Conservation (phyloP, 495 filamentous ascomycete genomes). For the Cenococcum geophilum region DNA sequence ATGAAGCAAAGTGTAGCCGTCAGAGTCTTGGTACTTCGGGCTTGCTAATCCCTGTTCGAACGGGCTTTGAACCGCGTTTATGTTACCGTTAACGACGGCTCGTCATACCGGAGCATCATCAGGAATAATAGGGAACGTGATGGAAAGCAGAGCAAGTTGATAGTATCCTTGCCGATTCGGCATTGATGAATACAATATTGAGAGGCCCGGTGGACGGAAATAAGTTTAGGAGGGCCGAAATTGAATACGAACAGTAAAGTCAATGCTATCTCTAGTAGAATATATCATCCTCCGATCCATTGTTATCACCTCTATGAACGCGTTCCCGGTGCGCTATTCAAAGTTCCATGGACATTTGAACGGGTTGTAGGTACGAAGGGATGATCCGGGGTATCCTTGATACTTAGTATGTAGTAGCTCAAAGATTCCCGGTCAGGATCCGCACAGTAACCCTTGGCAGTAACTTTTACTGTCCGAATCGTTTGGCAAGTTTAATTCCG, state of each 20-base stretch:
- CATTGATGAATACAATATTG: neutral
- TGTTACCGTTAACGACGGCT: neutral
- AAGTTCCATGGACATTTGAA: neutral
- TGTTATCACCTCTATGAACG: neutral
- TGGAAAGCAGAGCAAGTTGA: neutral
- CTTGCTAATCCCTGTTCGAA: neutral
- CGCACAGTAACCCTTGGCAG: too few species aligned
- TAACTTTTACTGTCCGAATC: too few species aligned
- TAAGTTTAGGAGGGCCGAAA: conserved; percentile 1
- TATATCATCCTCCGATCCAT: neutral
- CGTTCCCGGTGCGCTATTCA: neutral
- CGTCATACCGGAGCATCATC: neutral
- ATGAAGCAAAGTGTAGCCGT: conserved; percentile 1
- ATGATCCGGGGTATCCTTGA: too few species aligned
- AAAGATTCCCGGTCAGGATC: too few species aligned
- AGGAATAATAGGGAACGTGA: neutral
- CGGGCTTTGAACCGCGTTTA: neutral
- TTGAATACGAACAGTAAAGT: conserved; percentile 5
- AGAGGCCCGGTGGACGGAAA: neutral
- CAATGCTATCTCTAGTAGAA: neutral
- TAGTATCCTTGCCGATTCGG: conserved; percentile 6
- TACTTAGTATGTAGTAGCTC: too few species aligned
- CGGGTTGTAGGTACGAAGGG: neutral
- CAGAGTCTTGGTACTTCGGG: neutral
- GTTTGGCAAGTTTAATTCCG: too few species aligned